Conservation (phyloP, 1,139 yeast genomes). For the Zygosaccharomyces sapae region DNA sequence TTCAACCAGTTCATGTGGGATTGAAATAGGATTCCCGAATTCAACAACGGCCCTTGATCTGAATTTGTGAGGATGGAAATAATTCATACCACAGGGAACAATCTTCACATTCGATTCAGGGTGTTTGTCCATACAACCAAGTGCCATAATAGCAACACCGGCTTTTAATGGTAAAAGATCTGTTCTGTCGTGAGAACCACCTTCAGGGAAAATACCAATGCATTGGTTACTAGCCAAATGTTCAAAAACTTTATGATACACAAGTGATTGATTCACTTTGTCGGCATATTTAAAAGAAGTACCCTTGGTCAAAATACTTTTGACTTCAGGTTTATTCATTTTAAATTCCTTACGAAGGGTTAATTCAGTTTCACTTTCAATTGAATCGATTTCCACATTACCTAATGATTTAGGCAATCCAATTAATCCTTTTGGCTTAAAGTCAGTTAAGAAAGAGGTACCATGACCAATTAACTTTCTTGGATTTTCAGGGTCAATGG, state of each 20-base stretch:
- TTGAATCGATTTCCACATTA: conserved; percentile 62
- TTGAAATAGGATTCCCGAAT: conserved; percentile 83
- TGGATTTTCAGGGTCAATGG: conserved; percentile 46
- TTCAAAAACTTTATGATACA: conserved; percentile 75
- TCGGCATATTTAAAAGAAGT: conserved; percentile 69
- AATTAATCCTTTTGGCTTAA: conserved; percentile 62
- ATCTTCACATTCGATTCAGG: conserved; percentile 74
- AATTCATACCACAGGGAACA: conserved; percentile 96
- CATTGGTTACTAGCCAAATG: conserved; percentile 78
- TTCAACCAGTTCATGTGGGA: conserved; percentile 58
- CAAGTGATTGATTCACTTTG: conserved; percentile 78
- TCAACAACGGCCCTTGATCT: conserved; percentile 92
- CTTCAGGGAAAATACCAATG: conserved; percentile 91
- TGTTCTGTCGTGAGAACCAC: conserved; percentile 79
- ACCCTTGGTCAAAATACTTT: conserved; percentile 46
- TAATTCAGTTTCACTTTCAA: conserved; percentile 71
- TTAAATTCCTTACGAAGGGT: conserved; percentile 71
- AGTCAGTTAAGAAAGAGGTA: conserved; percentile 65
- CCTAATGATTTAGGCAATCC: conserved; percentile 81
- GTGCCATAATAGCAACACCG: conserved; percentile 96
- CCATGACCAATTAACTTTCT: conserved; percentile 56
- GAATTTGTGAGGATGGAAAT: conserved; percentile 92
- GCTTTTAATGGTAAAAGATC: conserved; percentile 89
- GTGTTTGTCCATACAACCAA: conserved; percentile 77
- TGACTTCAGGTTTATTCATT: conserved; percentile 42